phyloP scores from a whole-genome alignment of 768 basidiomycete genomes.

The Russula brevipes region DNA sequence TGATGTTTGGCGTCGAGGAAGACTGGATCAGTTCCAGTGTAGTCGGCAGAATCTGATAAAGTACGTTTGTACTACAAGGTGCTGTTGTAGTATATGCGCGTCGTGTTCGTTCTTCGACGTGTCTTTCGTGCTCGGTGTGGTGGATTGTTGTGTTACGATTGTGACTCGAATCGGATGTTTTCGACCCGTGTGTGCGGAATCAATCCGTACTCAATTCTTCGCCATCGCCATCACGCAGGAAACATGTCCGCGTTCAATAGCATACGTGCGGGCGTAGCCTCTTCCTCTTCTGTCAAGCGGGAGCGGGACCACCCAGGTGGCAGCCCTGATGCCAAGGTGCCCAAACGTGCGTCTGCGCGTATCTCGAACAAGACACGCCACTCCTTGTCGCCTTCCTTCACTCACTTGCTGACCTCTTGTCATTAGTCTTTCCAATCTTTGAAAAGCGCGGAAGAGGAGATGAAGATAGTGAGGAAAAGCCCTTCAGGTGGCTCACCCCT shows the following conservation, averaged over 20 bases:
- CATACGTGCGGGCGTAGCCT: neutral
- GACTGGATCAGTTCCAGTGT: conserved; percentile 4
- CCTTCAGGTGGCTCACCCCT: conserved; percentile 33
- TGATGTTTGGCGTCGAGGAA: conserved; percentile 7
- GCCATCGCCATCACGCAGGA: neutral
- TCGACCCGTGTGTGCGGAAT: neutral
- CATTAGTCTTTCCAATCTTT: conserved; percentile 31
- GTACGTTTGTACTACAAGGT: conserved; percentile 6
- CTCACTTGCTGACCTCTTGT: neutral
- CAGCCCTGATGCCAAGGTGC: conserved; percentile 6
- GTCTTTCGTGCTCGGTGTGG: neutral
- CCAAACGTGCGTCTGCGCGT: conserved; percentile 11
- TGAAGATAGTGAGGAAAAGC: neutral
- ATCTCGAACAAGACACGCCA: neutral
- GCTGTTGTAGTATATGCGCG: conserved; percentile 12
- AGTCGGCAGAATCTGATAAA: conserved; percentile 10
- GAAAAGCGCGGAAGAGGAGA: conserved; percentile 19
- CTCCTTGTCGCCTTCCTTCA: neutral
- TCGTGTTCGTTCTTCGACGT: conserved; percentile 9
- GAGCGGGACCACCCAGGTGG: neutral
- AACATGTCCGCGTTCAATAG: conserved; percentile 10
- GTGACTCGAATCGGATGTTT: neutral
- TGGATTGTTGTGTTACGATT: neutral
- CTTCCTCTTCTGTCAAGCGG: conserved; percentile 8
- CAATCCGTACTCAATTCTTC: neutral